Conservation (phyloP, 441 rosid genomes). For the Macaranga tanarius region DNA sequence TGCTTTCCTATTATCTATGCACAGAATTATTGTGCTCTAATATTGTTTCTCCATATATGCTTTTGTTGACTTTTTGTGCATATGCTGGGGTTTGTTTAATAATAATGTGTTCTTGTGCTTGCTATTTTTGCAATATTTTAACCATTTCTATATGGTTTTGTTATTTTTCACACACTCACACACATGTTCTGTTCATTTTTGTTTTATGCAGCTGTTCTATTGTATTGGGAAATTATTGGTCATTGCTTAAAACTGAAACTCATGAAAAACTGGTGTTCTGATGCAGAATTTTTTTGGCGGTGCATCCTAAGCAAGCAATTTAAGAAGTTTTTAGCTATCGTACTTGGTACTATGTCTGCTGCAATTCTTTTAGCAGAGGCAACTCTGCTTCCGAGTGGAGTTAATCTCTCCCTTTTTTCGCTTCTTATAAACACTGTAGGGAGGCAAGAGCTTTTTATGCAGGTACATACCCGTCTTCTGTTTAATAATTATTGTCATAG, state of each 20-base stretch:
- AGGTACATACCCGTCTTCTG: slow-evolving; percentile 48
- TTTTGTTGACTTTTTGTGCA: background rate
- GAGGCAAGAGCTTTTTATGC: slow-evolving; percentile 74
- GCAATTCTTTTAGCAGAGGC: slow-evolving; percentile 99
- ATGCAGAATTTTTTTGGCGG: slow-evolving; percentile 89
- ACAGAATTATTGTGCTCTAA: background rate
- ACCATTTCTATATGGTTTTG: too few relatives aligned
- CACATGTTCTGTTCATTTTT: too few relatives aligned
- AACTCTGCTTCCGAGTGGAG: slow-evolving; percentile 66
- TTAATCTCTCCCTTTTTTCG: slow-evolving; percentile 92
- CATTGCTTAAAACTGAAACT: slow-evolving; percentile 12
- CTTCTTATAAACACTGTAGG: slow-evolving; percentile 80
- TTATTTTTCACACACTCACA: too few relatives aligned
- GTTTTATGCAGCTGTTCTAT: background rate
- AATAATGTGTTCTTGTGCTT: background rate
- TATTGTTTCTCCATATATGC: background rate
- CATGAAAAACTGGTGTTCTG: slow-evolving; percentile 22
- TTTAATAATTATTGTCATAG: background rate
- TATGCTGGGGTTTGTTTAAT: background rate
- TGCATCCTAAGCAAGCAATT: slow-evolving; percentile 71
- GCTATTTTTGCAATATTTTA: background rate
- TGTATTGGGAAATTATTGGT: background rate
- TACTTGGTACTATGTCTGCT: slow-evolving; percentile 81
- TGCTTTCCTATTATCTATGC: background rate
- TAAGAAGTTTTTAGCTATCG: slow-evolving; percentile 63